Evolutionary conservation across 345 rosid species (phyloP).

Genomic region (Euclidium syriacum): DNA sequence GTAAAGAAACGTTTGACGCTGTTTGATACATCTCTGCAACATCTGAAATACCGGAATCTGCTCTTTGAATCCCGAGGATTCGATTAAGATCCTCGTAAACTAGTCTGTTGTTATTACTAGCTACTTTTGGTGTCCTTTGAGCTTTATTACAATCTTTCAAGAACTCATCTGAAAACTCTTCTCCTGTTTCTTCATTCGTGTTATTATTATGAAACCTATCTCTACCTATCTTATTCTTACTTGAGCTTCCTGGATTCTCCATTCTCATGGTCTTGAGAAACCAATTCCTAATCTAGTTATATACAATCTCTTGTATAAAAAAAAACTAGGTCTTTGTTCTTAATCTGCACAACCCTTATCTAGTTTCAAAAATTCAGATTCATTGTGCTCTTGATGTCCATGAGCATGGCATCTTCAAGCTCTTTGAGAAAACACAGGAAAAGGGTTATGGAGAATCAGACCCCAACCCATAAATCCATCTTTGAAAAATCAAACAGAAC

Average conservation of each 20-base stretch:
- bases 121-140: constrained; percentile 24
- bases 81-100: constrained; percentile 31
- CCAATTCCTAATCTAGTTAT: not conserved
- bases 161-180: constrained; percentile 55
- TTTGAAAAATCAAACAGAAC: not conserved
- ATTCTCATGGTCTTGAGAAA: constrained; percentile 33
- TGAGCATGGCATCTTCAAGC: too few relatives aligned
- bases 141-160: constrained; percentile 36
- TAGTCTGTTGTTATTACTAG: constrained; percentile 15
- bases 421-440: not conserved
- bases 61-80: constrained; percentile 25
- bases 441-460: not conserved
- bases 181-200: constrained; percentile 52
- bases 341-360: not conserved
- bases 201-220: constrained; percentile 12
- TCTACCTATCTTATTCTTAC: constrained; percentile 17
- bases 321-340: too few relatives aligned
- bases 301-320: not conserved
- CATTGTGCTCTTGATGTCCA: not conserved
- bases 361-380: not conserved
- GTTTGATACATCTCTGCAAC: constrained; percentile 1
- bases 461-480: not conserved
- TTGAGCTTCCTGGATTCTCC: constrained; percentile 31
- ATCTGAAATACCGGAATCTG: constrained; percentile 26
- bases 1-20: constrained; percentile 19